Evolutionary conservation across 768 basidiomycete genomes (phyloP), one percentile per base, ranked within the genome.

Genomic region (Trametes cingulata): DNA sequence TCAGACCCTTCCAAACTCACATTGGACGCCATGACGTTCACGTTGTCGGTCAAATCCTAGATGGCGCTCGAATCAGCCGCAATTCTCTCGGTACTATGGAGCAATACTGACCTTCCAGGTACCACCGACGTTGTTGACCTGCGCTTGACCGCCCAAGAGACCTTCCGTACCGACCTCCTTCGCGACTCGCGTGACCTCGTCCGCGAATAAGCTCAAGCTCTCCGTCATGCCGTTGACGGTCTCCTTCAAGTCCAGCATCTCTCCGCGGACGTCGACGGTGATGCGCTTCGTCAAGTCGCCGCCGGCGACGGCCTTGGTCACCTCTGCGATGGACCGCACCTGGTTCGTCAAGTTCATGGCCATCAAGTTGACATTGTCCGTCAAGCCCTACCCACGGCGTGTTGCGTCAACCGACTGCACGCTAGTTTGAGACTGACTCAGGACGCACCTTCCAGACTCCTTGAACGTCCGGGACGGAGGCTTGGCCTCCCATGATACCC

Each of bases 121-220:
- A 49, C 97, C 97, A 60, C 93, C 92, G 45, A 99, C 93, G 69
- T 94, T 92, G 62, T 88, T 89, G 37, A 98, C 97, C 54, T 88
- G 82, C 0, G 95, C 97, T 68, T 96, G 95, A 10, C 95, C 96
- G 51, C 96, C 97, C 68, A 98, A 80, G 66, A 87, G 83, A 35
- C 96, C 97, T 71, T 98, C 97, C 8, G 95, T 98, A 27, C 97
- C 97, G 71, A 98, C 97, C 75, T 98, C 95, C 64, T 93, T 84
- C 3, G 95, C 97, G 29, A 98, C 95, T 55, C 95, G 79, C 29
- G 85, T 85, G 56, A 86, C 85, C 74, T 93, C 91, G 67, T 90
- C 89, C 0, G 92, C 92, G 72, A 94, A 93, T 41, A 91, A 79
- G 66, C 88, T 91, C 73, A 93, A 72, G 69, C 84, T 86, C 75